Evolutionary conservation across 768 basidiomycete species (phyloP).

Genomic region (Termitomyces bulborhizus): DNA sequence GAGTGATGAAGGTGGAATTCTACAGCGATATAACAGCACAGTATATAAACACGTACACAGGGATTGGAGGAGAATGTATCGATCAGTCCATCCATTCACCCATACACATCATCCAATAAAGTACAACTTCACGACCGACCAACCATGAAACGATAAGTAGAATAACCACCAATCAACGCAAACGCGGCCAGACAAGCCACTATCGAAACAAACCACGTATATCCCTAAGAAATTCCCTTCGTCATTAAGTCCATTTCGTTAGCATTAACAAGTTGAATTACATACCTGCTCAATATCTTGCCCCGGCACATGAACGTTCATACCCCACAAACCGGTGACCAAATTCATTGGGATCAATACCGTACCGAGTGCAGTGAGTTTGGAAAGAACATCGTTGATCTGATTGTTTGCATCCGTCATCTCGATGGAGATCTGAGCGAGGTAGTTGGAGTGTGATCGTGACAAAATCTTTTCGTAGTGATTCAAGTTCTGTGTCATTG

Average conservation of each 20-base stretch:
- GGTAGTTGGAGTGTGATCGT: constrained; percentile 97
- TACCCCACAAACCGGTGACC: constrained; percentile 96
- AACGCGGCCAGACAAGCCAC: constrained; percentile 76
- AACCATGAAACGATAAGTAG: constrained; percentile 74
- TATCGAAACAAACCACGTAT: constrained; percentile 85
- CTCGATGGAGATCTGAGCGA: constrained; percentile 99
- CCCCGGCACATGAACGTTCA: constrained; percentile 98
- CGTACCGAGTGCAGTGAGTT: constrained; percentile 95
- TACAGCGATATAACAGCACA: neutral
- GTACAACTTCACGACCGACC: constrained; percentile 18
- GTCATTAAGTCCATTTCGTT: neutral
- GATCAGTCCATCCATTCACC: too few species aligned
- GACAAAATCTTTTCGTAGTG: constrained; percentile 99
- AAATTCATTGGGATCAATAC: constrained; percentile 97
- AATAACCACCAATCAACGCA: constrained; percentile 75
- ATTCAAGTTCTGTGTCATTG: constrained; percentile 99
- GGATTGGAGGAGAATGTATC: neutral
- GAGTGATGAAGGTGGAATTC: neutral
- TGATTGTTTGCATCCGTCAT: constrained; percentile 99
- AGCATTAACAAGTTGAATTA: constrained; percentile 1
- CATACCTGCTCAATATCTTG: constrained; percentile 46
- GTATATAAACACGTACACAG: neutral
- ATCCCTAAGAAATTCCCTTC: constrained; percentile 34
- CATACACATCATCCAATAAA: neutral
- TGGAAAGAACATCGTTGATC: constrained; percentile 97